Evolutionary conservation across 306 rosid species (phyloP).

Genomic region (Gastrolobium bilobum): DNA sequence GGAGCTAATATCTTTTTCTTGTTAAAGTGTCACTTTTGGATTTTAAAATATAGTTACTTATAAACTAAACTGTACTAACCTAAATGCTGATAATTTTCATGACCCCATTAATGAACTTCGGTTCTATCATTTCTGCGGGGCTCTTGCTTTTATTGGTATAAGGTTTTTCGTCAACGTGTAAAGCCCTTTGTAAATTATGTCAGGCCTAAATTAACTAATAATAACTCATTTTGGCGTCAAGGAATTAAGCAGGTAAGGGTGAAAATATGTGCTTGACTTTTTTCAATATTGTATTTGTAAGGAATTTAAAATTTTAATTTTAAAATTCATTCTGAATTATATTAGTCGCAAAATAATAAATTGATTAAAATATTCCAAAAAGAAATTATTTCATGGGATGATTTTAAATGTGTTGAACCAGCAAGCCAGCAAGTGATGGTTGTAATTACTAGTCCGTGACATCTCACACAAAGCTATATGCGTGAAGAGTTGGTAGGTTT

Average conservation of each 20-base stretch:
- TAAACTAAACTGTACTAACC: not conserved
- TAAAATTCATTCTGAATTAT: too few relatives aligned
- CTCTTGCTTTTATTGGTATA: not conserved
- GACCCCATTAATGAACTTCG: not conserved
- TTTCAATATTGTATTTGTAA: too few relatives aligned
- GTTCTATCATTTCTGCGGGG: not conserved
- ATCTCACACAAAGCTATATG: conserved; percentile 1
- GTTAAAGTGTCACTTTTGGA: not conserved
- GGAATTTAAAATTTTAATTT: too few relatives aligned
- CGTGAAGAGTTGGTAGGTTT: conserved; percentile 25
- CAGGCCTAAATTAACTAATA: too few relatives aligned
- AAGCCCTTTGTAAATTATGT: not conserved
- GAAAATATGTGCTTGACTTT: too few relatives aligned
- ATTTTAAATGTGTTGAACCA: not conserved
- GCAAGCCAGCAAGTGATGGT: conserved; percentile 19
- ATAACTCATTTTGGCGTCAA: too few relatives aligned
- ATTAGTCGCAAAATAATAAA: too few relatives aligned
- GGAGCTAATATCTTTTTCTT: not conserved
- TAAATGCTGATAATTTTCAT: conserved; percentile 4
- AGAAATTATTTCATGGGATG: too few relatives aligned
- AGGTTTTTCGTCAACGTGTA: not conserved
- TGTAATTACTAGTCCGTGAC: conserved; percentile 22
- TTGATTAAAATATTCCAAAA: too few relatives aligned
- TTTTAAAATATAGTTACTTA: not conserved
- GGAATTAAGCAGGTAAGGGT: too few relatives aligned